phyloP scores from a whole-genome alignment of 2,329 filamentous ascomycete species.

The Myriosclerotinia duriaeana region DNA sequence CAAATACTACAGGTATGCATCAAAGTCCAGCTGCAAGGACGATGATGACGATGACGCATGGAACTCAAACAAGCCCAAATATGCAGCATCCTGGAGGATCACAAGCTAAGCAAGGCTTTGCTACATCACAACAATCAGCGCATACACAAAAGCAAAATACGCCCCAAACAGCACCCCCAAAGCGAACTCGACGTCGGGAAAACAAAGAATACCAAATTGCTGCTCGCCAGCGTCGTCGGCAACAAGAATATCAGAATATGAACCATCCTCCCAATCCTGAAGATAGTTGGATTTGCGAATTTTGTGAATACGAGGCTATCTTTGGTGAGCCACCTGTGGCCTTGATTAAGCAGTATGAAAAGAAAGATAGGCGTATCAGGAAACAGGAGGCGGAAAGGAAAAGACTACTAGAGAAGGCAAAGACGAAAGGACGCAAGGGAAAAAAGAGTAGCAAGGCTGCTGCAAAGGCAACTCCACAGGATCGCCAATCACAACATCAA shows the following conservation, averaged over 20 bases:
- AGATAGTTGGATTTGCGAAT: conserved; percentile 94
- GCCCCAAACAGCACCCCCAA: conserved; percentile 45
- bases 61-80: conserved; percentile 40
- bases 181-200: conserved; percentile 64
- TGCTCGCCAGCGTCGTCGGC: conserved; percentile 72
- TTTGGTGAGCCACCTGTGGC: conserved; percentile 85
- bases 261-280: conserved; percentile 68
- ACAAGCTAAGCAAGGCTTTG: conserved; percentile 35
- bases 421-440: conserved; percentile 86
- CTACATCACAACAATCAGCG: conserved; percentile 39
- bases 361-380: conserved; percentile 83
- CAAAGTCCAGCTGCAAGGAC: conserved; percentile 33
- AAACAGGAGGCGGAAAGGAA: conserved; percentile 84
- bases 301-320: conserved; percentile 96
- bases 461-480: conserved; percentile 33
- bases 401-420: conserved; percentile 84
- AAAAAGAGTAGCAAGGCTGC: conserved; percentile 71
- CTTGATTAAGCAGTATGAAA: conserved; percentile 87
- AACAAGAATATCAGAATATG: conserved; percentile 74
- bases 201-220: conserved; percentile 72
- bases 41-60: conserved; percentile 39
- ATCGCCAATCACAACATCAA: conserved; percentile 36
- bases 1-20: conserved; percentile 31
- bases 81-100: conserved; percentile 28
- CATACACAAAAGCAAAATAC: conserved; percentile 42